A percentile compares a stretch with the other conserved stretches of the same genome.
Evolutionary conservation across 2,329 filamentous ascomycete species (phyloP).

Genomic region (Blastomyces parvus): DNA sequence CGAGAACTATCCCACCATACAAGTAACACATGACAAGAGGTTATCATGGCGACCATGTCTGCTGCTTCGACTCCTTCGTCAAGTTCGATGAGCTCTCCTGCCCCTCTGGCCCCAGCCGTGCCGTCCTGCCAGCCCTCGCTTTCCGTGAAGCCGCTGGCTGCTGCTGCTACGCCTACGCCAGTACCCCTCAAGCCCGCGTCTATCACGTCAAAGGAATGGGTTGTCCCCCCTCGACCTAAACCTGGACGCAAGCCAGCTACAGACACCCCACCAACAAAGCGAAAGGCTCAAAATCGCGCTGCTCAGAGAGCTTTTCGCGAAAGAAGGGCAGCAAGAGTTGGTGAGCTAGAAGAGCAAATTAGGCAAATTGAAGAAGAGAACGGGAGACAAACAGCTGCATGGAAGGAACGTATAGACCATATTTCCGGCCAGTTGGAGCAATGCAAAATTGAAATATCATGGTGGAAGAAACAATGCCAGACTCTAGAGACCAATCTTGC

Average conservation of each 20-base stretch:
- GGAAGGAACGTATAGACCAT: slow-evolving; percentile 44
- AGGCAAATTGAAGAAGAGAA: slow-evolving; percentile 41
- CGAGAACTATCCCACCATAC: not conserved
- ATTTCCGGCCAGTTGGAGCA: slow-evolving; percentile 60
- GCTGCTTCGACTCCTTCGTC: slow-evolving; percentile 32
- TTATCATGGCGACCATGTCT: slow-evolving; percentile 31
- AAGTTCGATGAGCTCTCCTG: slow-evolving; percentile 30
- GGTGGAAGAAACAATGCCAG: slow-evolving; percentile 47
- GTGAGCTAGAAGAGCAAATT: slow-evolving; percentile 50
- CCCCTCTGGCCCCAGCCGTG: slow-evolving; percentile 25
- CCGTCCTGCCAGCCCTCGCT: slow-evolving; percentile 21
- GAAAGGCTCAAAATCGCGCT: slow-evolving; percentile 87
- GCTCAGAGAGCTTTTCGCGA: slow-evolving; percentile 90
- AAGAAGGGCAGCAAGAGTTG: slow-evolving; percentile 81
- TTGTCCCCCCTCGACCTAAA: slow-evolving; percentile 79
- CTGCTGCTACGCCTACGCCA: slow-evolving; percentile 28
- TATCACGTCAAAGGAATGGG: slow-evolving; percentile 76
- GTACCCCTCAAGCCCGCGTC: slow-evolving; percentile 35
- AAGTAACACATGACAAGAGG: not conserved
- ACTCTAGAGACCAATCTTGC: slow-evolving; percentile 54
- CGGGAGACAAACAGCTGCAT: slow-evolving; percentile 39
- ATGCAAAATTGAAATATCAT: slow-evolving; percentile 44
- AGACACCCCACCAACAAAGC: slow-evolving; percentile 77
- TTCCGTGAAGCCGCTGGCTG: slow-evolving; percentile 29
- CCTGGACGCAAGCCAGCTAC: slow-evolving; percentile 92